A percentile compares a stretch with the other conserved stretches of the same genome.
These are phyloP conservation scores for sunflower (Helianthus annuus) DNA, from an alignment of 129 eudicot species.

Conservation along the genomic window HanXRQr2.0-SUNRISE NC_035445.2:14555085-14555584, in stretches of 20 bases:
- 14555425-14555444: slow-evolving; percentile 27
- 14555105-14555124: slow-evolving; percentile 65
- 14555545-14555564: too few relatives aligned
- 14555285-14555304: background rate
- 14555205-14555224: slow-evolving; percentile 28
- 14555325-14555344: background rate
- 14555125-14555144: slow-evolving; percentile 44
- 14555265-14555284: slow-evolving; percentile 26
- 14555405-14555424: slow-evolving; percentile 45
- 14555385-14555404: slow-evolving; percentile 30
- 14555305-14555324: slow-evolving; percentile 5
- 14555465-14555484: slow-evolving; percentile 15
- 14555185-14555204: slow-evolving; percentile 14
- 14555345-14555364: background rate
- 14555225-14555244: slow-evolving; percentile 25
- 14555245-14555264: slow-evolving; percentile 30
- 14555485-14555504: too few relatives aligned
- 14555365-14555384: background rate
- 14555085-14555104: slow-evolving; percentile 48
- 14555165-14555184: slow-evolving; percentile 40
- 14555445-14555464: slow-evolving; percentile 55
- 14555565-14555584: too few relatives aligned
- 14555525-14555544: too few relatives aligned
- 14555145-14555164: slow-evolving; percentile 31
- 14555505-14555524: too few relatives aligned